Evolutionary conservation across 768 basidiomycete genomes (phyloP).

Genomic region (Astraeus odoratus): DNA sequence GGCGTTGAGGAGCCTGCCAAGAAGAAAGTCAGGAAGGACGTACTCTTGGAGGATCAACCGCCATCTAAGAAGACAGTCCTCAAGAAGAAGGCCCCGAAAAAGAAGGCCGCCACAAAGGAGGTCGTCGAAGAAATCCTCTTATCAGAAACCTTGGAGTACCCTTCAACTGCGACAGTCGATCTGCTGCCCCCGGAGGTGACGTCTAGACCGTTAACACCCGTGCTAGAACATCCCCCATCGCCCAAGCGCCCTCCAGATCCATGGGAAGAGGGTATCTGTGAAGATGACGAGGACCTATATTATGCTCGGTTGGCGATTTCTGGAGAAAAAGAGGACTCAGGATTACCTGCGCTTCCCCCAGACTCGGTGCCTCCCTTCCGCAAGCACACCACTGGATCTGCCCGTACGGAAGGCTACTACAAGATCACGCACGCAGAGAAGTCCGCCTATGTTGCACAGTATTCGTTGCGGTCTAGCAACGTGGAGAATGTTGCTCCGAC

Average conservation of each 20-base stretch:
- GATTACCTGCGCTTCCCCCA: constrained; percentile 26
- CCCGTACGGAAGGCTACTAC: constrained; percentile 92
- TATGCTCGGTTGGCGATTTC: constrained; percentile 45
- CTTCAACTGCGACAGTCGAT: constrained; percentile 46
- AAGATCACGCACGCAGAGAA: constrained; percentile 91
- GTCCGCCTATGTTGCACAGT: constrained; percentile 87
- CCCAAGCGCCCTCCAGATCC: constrained; percentile 47
- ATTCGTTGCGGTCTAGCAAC: constrained; percentile 53
- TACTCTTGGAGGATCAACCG: constrained; percentile 20
- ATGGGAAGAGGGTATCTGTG: constrained; percentile 51
- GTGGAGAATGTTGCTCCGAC: constrained; percentile 35
- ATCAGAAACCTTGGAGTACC: constrained; percentile 42
- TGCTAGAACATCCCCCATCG: constrained; percentile 35
- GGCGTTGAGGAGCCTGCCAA: constrained; percentile 34
- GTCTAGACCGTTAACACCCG: constrained; percentile 46
- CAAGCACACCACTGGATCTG: constrained; percentile 77
- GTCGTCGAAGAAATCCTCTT: constrained; percentile 46
- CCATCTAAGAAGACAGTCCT: constrained; percentile 16
- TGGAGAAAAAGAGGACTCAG: constrained; percentile 18
- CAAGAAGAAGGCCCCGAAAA: constrained; percentile 33
- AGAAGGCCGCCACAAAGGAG: constrained; percentile 26
- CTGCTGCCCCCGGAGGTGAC: constrained; percentile 38
- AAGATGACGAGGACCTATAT: constrained; percentile 88
- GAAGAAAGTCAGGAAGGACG: constrained; percentile 33
- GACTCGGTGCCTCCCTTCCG: constrained; percentile 51